These are phyloP conservation scores for Annulohypoxylon stygium DNA, from an alignment of 495 filamentous ascomycete genomes.

Conservation along the genomic window DNA sequence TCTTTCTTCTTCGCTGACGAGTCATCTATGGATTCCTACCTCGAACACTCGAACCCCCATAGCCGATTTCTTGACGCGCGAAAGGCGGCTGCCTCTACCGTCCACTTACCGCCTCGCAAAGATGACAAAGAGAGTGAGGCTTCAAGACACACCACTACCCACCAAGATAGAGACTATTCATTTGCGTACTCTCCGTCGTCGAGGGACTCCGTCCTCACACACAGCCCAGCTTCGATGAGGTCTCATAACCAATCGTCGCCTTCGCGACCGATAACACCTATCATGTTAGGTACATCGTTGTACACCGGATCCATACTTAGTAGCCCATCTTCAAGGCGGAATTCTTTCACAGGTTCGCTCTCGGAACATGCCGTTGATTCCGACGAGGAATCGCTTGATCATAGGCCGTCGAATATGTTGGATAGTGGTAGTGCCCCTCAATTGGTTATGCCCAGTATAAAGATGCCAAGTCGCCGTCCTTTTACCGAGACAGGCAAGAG, in stretches of 20 bases:
- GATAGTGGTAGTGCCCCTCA: slow-evolving; percentile 77
- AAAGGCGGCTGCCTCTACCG: slow-evolving; percentile 43
- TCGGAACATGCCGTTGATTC: slow-evolving; percentile 66
- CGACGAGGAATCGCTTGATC: slow-evolving; percentile 64
- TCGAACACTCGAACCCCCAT: slow-evolving; percentile 50
- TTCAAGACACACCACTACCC: slow-evolving; percentile 18
- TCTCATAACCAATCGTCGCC: slow-evolving; percentile 48
- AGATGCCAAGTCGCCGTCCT: slow-evolving; percentile 91
- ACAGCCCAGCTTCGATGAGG: slow-evolving; percentile 50
- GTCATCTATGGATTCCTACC: slow-evolving; percentile 61
- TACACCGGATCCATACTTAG: slow-evolving; percentile 62
- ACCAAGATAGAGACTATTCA: slow-evolving; percentile 37
- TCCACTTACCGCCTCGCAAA: slow-evolving; percentile 26
- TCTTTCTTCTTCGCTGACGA: slow-evolving; percentile 70
- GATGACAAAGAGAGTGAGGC: slow-evolving; percentile 39
- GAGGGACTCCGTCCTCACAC: slow-evolving; percentile 44
- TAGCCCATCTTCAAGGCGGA: slow-evolving; percentile 67
- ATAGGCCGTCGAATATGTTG: slow-evolving; percentile 51
- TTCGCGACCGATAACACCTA: slow-evolving; percentile 69
- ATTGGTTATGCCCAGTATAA: slow-evolving; percentile 97
- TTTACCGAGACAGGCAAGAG: slow-evolving; percentile 89
- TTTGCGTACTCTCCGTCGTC: slow-evolving; percentile 36
- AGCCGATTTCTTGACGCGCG: slow-evolving; percentile 53
- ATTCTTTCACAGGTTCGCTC: slow-evolving; percentile 62
- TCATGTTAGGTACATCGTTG: slow-evolving; percentile 62